Evolutionary conservation across 345 rosid species (phyloP), one percentile per base, ranked within the genome.

Genomic region (Brassica carinata): DNA sequence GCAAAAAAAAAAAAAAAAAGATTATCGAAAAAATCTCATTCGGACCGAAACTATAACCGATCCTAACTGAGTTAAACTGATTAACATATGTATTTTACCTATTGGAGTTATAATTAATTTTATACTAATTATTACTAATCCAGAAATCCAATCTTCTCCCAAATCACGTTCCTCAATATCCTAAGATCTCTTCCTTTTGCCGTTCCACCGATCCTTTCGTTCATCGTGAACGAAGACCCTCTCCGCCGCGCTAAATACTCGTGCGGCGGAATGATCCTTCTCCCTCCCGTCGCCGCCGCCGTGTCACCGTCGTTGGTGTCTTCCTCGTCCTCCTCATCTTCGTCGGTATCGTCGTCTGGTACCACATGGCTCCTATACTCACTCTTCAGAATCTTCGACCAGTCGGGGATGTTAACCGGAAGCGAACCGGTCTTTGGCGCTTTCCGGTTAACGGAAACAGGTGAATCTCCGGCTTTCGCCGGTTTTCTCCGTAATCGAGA

Each of bases 321-420:
- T 0, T 65, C 77, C 0, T 69, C 81, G 5, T 74, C 72, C 3
- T 29, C 79, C 0, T 77, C 89, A 13, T 67, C 82, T 0, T 19
- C 84, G 17, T 73, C 86, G 1, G 69, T 82, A 8, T 81, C 87
- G 5, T 80, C 76, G 2, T 81, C 84, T 4, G 77, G 81, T 43
- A 74, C 48, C 2, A 68, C 5, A 13, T 84, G 87, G 34, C 81
- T 78, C 31, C 70, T 74, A 67, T 87, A 77, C 40, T 84, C 89
- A 4, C 82, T 86, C 69, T 82, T 89, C 3, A 91, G 79, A 64
- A 92, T 90, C 89, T 87, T 84, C 5, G 97, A 91, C 97, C 97
- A 92, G 33, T 92, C 97, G 1, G 96, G 97, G n/a, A 90, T 73
- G 76, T 83, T 92, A 73, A 92, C 86, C 40, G 97, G 96, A 51